These are phyloP conservation scores for Singerocomus rubriflavus DNA, from an alignment of 1,284 basidiomycete genomes.

Conservation along the genomic window DNA sequence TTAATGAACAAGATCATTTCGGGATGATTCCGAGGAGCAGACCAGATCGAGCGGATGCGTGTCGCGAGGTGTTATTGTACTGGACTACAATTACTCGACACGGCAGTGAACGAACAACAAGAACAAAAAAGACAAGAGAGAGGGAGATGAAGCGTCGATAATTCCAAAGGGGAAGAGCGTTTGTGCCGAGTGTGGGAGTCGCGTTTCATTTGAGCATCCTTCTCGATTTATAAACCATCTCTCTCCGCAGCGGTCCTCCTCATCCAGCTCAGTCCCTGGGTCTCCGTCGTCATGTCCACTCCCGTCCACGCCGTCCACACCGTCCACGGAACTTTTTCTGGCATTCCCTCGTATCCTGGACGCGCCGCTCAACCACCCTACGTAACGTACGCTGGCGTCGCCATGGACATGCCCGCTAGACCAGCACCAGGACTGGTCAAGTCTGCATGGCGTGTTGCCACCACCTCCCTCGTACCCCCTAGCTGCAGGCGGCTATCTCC, in stretches of 20 bases:
- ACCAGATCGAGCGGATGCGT: background rate
- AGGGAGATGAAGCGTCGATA: constrained; percentile 12
- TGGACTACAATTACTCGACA: constrained; percentile 14
- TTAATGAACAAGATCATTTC: background rate
- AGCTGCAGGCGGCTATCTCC: constrained; percentile 28
- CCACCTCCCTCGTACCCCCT: constrained; percentile 17
- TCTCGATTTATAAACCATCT: constrained; percentile 24
- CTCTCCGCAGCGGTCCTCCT: constrained; percentile 5
- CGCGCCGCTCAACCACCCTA: constrained; percentile 10
- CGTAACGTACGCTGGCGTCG: constrained; percentile 29
- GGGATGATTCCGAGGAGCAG: background rate
- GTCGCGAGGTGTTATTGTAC: constrained; percentile 19
- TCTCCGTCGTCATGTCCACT: constrained; percentile 25
- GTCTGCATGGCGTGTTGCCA: constrained; percentile 24
- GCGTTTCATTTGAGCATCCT: constrained; percentile 17
- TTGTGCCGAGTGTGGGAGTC: constrained; percentile 15
- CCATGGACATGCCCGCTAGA: constrained; percentile 24
- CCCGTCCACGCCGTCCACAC: constrained; percentile 32
- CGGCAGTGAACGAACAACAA: constrained; percentile 2
- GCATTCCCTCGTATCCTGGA: constrained; percentile 22
- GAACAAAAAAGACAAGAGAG: constrained; percentile 14
- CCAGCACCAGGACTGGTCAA: constrained; percentile 24
- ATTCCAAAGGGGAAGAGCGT: constrained; percentile 21
- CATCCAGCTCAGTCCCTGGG: constrained; percentile 1
- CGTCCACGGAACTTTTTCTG: constrained; percentile 32